Conservation (phyloP, 2,329 filamentous ascomycete genomes). For the Exserohilum rostratum region DNA sequence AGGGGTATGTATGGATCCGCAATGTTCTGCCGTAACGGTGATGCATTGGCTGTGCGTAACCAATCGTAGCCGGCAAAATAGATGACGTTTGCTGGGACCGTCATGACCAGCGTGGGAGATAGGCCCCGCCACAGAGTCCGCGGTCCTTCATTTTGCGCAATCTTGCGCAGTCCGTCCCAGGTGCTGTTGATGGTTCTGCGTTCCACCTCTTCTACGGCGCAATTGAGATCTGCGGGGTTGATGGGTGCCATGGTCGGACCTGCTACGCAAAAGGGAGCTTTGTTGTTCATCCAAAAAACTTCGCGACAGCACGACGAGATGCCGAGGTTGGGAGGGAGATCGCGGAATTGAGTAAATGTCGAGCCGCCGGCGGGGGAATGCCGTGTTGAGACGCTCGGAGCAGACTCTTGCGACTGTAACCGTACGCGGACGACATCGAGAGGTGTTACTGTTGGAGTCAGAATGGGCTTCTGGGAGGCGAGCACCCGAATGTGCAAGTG, state of each 20-base stretch:
- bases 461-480: neutral
- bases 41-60: conserved; percentile 75
- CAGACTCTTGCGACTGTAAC: conserved; percentile 79
- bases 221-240: conserved; percentile 60
- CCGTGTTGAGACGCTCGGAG: conserved; percentile 60
- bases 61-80: conserved; percentile 99
- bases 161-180: conserved; percentile 89
- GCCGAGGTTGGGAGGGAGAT: conserved; percentile 82
- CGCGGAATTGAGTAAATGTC: conserved; percentile 59
- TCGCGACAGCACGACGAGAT: conserved; percentile 95
- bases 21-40: conserved; percentile 67
- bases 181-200: conserved; percentile 87
- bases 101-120: conserved; percentile 93
- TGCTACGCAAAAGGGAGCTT: conserved; percentile 80
- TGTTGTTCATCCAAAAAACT: conserved; percentile 94
- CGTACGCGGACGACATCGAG: conserved; percentile 96
- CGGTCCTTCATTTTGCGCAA: conserved; percentile 88
- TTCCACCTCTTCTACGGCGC: conserved; percentile 86
- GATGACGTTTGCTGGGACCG: conserved; percentile 93
- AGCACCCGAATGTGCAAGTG: neutral
- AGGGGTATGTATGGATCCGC: conserved; percentile 77
- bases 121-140: conserved; percentile 89
- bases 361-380: conserved; percentile 46
- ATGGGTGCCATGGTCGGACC: conserved; percentile 57
- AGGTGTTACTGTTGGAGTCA: conserved; percentile 69